Conservation (phyloP, 2,329 filamentous ascomycete genomes). For the Aureobasidium mangrovei region DNA sequence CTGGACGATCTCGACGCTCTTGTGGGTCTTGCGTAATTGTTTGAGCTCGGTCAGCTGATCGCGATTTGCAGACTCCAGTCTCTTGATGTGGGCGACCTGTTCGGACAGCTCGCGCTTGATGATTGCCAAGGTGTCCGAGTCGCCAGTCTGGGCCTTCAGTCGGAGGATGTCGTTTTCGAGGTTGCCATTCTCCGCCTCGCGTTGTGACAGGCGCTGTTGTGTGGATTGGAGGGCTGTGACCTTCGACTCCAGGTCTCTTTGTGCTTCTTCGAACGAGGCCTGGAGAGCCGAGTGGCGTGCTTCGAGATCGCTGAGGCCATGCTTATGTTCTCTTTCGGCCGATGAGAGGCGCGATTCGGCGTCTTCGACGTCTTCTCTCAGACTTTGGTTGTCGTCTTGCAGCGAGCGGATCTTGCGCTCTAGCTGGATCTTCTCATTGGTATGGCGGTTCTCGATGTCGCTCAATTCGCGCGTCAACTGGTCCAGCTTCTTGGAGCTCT, state of each 20-base stretch:
- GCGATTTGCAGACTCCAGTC: conserved; percentile 68
- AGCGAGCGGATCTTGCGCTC: conserved; percentile 47
- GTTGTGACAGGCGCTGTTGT: conserved; percentile 59
- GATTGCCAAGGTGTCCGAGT: conserved; percentile 74
- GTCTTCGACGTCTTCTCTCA: conserved; percentile 79
- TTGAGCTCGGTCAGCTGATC: conserved; percentile 74
- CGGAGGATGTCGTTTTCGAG: conserved; percentile 77
- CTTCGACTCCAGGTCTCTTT: conserved; percentile 49
- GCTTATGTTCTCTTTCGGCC: conserved; percentile 56
- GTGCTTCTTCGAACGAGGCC: conserved; percentile 48
- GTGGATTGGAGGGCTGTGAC: conserved; percentile 49
- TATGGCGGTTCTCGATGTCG: conserved; percentile 44
- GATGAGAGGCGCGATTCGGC: conserved; percentile 64
- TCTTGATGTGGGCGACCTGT: conserved; percentile 84
- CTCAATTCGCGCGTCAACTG: conserved; percentile 45
- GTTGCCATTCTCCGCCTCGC: conserved; percentile 60
- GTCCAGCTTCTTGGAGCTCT: conserved; percentile 47
- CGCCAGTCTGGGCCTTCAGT: conserved; percentile 77
- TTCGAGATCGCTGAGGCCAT: conserved; percentile 52
- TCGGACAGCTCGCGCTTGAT: conserved; percentile 84
- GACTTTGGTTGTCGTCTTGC: conserved; percentile 61
- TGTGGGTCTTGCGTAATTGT: conserved; percentile 69
- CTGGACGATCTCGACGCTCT: conserved; percentile 86
- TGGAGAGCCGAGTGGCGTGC: conserved; percentile 49
- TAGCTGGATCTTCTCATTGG: conserved; percentile 47